Evolutionary conservation across 202 grass and related monocot genomes (phyloP), one percentile per base, ranked within the genome.

Genomic region (Schoenoplectus tabernaemontani): DNA sequence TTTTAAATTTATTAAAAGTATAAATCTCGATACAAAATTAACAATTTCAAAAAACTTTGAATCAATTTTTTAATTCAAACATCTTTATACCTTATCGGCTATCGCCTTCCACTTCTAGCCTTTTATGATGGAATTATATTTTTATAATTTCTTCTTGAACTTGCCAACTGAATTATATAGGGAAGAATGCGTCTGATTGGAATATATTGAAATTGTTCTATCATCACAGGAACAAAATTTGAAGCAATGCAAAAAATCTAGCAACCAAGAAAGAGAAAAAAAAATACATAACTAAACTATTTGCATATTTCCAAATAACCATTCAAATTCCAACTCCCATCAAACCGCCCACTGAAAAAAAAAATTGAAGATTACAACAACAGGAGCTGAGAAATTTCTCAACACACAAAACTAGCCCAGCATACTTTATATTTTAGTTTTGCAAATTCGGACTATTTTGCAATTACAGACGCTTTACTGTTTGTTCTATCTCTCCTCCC

Each of bases 401-500:
- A 80, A 80, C 61, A 30, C 60, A 80, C 78, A 80, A 64, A 80
- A 65, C 42, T 62, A 80, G 39, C 51, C 42, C 57, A 34, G 41
- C 41, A 59, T 79, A 64, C 59, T 80, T 66, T 13, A 80, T 80
- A 65, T 19, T 65, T 80, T 51, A 51, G 26, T 80, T 80, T 80
- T 80, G 59, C 78, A 64, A 80, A 66, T 57, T 69, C 7, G 42
- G 59, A 47, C 39, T 51, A 34, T 64, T 60, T 65, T 66, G 78
- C 78, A 64, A 80, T 51, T 53, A 73, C 69, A 73, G 5, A 50
- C 69, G 3, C 1, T 53, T 80, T 48, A n/a, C 43, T 61, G 22
- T 51, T 51, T 78, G 82, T 83, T 90, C 19, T 86, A 91, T 47
- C 83, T 86, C 83, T 86, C 83, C 33, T 84, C 85, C 73, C 77